These are phyloP conservation scores for Schoenoplectus tabernaemontani DNA, from an alignment of 202 grass and related monocot genomes.

Conservation along the genomic window DNA sequence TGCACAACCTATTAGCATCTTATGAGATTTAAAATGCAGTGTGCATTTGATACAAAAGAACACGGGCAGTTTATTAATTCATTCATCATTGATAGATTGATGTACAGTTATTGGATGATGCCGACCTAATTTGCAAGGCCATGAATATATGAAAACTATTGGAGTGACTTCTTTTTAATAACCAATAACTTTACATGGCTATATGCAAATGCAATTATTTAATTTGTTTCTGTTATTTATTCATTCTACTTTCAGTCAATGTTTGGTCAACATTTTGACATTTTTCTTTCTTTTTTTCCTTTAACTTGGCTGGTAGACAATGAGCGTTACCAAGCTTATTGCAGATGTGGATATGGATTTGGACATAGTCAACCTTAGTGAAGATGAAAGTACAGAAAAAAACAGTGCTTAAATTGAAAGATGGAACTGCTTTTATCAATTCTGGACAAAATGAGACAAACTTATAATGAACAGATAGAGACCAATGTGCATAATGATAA, in stretches of 20 bases:
- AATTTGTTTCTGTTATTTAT: background rate
- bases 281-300: background rate
- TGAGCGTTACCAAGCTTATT: background rate
- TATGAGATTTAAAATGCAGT: background rate
- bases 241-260: background rate
- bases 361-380: conserved; percentile 5
- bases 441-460: background rate
- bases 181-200: background rate
- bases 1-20: background rate
- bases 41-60: background rate
- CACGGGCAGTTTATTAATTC: background rate
- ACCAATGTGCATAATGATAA: background rate
- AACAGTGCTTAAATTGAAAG: background rate
- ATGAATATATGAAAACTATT: background rate
- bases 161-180: background rate
- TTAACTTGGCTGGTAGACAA: background rate
- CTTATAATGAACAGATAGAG: background rate
- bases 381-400: background rate
- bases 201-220: background rate
- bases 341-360: conserved; percentile 8
- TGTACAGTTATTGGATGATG: background rate
- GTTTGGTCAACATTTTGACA: background rate
- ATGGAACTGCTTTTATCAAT: background rate
- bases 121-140: background rate
- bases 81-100: background rate